Evolutionary conservation across 2,329 filamentous ascomycete species (phyloP).

Genomic region (Ceratocystiopsis sp.): DNA sequence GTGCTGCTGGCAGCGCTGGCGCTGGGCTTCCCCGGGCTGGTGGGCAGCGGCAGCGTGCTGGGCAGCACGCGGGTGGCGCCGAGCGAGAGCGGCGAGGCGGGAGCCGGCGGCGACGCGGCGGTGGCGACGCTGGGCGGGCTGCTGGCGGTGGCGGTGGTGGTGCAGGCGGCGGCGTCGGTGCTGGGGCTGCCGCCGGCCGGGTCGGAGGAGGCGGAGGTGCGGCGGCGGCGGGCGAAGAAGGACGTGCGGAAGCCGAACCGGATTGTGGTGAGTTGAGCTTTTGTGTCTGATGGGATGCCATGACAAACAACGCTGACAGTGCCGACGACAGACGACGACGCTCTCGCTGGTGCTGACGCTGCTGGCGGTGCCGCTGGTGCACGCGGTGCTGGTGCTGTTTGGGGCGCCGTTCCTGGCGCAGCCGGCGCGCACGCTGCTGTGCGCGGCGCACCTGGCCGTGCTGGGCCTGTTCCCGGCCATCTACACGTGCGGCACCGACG

Average conservation of each 20-base stretch:
- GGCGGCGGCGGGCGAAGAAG: conserved; percentile 32
- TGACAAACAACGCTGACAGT: too few relatives aligned
- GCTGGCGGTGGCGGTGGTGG: conserved; percentile 14
- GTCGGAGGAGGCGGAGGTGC: conserved; percentile 15
- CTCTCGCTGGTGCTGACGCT: conserved; percentile 42
- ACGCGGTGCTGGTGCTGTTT: conserved; percentile 62
- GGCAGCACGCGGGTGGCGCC: background rate
- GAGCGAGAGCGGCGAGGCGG: background rate
- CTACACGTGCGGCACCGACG: conserved; percentile 70
- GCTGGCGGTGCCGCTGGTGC: conserved; percentile 47
- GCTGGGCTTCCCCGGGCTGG: conserved; percentile 15
- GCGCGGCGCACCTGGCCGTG: conserved; percentile 64
- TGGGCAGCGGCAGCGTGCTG: conserved; percentile 4
- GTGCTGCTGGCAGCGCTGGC: conserved; percentile 13
- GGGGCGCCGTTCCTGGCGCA: conserved; percentile 82
- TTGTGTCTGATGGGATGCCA: background rate
- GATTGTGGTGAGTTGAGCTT: conserved; percentile 27
- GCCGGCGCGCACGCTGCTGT: conserved; percentile 58
- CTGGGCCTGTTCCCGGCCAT: conserved; percentile 65
- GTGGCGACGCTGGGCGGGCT: conserved; percentile 14
- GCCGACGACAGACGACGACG: conserved; percentile 21
- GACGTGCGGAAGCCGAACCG: conserved; percentile 24
- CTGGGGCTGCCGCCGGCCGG: conserved; percentile 47
- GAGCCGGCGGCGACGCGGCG: background rate
- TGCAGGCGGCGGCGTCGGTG: conserved; percentile 34